Base-by-base conservation (phyloP, 2,329 filamentous ascomycete species). In the Fusarium sp. region DNA sequence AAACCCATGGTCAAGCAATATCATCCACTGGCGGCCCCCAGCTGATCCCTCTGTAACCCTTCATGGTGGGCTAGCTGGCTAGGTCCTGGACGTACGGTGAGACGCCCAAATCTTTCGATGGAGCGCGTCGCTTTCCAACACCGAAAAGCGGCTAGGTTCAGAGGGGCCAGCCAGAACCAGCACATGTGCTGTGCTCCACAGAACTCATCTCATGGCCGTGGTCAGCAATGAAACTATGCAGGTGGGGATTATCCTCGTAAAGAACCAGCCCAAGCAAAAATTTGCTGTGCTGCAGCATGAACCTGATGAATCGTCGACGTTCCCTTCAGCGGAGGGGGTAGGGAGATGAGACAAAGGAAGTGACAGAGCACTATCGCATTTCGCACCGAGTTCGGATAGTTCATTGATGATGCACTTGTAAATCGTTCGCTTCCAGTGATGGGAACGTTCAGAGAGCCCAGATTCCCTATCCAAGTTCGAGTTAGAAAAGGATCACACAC, bases 181-280 rank as follows among this genome's bases (percentile, higher is more conserved):
- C 49, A 43, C 24, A 46, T 60, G 47, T 59, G 64, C 30, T 50
- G 54, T 70, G 54, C 61, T 62, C 59, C 51, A 67, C 56, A 61
- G 46, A 53, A 51, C 59, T 58, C 62, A 61, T 63, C 59, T 65
- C 40, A 59, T 55, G 52, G 50, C 49, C 22, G 55, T 61, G 72
- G 70, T 70, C 70, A 75, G 65, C 59, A 68, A 71, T 58, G 62
- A 59, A 62, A 69, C 62, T 46, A 51, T 58, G n/a, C 42, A 34
- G 44, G 68, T 75, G 66, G 71, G 50, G 63, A 72, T 66, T 27
- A 67, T 58, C 61, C 49, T 58, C 54, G 59, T 70, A 55, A 63
- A 68, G 51, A 58, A 51, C 63, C 34, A 50, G 47, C 49, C 34
- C 43, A 51, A 59, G 60, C 52, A 54, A 70, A 57, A 34, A 20